Base-by-base conservation (phyloP, 2,329 filamentous ascomycete species). In the Canariomyces notabilis region DNA sequence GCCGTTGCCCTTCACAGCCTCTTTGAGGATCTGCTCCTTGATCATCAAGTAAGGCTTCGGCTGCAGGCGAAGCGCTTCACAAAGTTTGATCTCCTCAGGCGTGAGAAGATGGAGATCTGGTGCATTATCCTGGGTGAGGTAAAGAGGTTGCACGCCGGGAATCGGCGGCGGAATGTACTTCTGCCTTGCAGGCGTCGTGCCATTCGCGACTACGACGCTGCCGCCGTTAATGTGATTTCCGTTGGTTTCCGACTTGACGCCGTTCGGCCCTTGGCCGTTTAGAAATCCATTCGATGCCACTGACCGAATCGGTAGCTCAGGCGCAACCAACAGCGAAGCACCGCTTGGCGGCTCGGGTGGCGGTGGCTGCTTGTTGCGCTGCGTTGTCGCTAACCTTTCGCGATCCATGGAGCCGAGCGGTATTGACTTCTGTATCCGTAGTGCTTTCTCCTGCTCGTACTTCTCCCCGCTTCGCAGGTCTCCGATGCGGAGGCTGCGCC, bases 1-100 rank as follows among this genome's bases (percentile, higher is more conserved):
- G 1, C 93, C 93, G 48, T 93, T 91, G 48, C 83, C 83, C 68
- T 91, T 93, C 64, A 95, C 79, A 0, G 91, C 88, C 63, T 97
- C 91, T 59, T 88, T 87, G 42, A 97, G 68, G n/a, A 97, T 74
- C 51, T 87, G 83, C 64, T 96, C 89, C 67, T 98, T 98, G 67
- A 97, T 89, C 61, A 89, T 89, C 5, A 96, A 68, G 64, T 96
- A 98, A 1, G 93, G 88, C 70, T 98, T 98, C 1, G 93, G 93
- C 65, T 93, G 86, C 42, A 98, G 70, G 34, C 89, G 80, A 12
- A 95, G 77, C 33, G 85, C 77, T 57, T 87, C 87, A 69, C 93
- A 98, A 0, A 98, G 71, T 59, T 95, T 88, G 4, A 80, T 73
- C 65, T 98, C 93, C 54, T 94, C 89, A 1, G 82, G 76, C 1